Evolutionary conservation across 192 early-diverging fungal genomes (phyloP).

Genomic region (Linnemannia exigua): DNA sequence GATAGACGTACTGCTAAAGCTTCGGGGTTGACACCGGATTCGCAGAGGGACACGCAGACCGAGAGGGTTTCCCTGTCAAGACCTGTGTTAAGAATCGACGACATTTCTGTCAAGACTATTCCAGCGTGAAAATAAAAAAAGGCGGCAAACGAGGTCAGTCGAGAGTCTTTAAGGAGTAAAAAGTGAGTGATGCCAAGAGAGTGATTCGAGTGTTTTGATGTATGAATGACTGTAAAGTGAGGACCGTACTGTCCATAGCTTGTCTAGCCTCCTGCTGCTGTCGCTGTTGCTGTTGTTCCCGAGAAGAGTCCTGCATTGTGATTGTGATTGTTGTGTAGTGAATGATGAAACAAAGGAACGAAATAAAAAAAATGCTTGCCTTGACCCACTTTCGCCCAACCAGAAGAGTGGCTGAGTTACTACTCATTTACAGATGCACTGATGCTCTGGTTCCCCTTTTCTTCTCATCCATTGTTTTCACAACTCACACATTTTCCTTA

Average conservation of each 20-base stretch:
- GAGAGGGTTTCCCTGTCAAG: slow-evolving; percentile 81
- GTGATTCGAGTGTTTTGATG: not conserved
- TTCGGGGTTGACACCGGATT: slow-evolving; percentile 89
- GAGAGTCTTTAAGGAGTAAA: not conserved
- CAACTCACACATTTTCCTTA: no score
- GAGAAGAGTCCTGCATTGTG: slow-evolving; percentile 38
- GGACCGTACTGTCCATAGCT: slow-evolving; percentile 57
- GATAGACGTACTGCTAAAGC: slow-evolving; percentile 66
- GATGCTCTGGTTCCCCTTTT: not conserved
- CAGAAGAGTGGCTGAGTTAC: not conserved
- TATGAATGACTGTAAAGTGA: not conserved
- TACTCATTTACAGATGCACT: not conserved
- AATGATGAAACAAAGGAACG: not conserved
- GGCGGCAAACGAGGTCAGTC: not conserved
- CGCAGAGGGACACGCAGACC: slow-evolving; percentile 81
- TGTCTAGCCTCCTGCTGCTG: slow-evolving; percentile 56
- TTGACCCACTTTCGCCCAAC: not conserved
- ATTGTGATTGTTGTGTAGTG: not conserved
- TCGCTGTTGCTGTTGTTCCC: slow-evolving; percentile 36
- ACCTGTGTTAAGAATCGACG: slow-evolving; percentile 78
- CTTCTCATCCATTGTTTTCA: not conserved
- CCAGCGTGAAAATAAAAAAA: not conserved
- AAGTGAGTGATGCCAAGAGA: not conserved
- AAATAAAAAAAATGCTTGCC: not conserved
- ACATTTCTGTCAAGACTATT: slow-evolving; percentile 77